phyloP scores from a whole-genome alignment of 306 rosid species.

The Benincasa hispida region DNA sequence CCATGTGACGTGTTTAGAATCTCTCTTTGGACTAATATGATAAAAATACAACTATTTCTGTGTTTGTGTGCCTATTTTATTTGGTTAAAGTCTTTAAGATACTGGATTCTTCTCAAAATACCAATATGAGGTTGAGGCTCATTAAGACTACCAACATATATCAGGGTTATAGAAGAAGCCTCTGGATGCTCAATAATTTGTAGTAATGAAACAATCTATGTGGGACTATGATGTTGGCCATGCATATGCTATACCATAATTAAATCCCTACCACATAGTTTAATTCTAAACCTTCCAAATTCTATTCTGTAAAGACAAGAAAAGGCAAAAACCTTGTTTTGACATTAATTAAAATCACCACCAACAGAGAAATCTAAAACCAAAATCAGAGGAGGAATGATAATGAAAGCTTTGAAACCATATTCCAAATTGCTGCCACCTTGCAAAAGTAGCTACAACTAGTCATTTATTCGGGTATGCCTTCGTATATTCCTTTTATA shows the following conservation, averaged over 20 bases:
- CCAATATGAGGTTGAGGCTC: not conserved
- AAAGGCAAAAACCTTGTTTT: not conserved
- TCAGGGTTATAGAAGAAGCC: not conserved
- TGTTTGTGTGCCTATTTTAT: not conserved
- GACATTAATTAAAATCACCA: not conserved
- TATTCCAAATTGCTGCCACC: constrained; percentile 13
- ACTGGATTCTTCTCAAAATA: not conserved
- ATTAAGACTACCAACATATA: not conserved
- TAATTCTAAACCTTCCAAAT: not conserved
- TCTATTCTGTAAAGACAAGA: not conserved
- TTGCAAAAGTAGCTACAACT: constrained; percentile 17
- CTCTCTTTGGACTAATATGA: not conserved
- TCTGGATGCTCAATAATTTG: not conserved
- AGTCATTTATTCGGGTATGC: not conserved
- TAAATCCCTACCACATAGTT: not conserved
- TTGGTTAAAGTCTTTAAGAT: not conserved
- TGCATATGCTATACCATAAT: not conserved
- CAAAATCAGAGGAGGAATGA: not conserved
- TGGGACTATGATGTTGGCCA: not conserved
- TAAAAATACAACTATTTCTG: not conserved
- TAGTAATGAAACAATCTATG: not conserved
- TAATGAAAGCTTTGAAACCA: not conserved
- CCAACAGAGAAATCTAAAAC: not conserved
- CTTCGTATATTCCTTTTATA: constrained; percentile 12
- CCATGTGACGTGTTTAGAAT: not conserved